Evolutionary conservation across 306 rosid genomes (phyloP), one percentile per base, ranked within the genome.

Genomic region (Castanea mollissima): DNA sequence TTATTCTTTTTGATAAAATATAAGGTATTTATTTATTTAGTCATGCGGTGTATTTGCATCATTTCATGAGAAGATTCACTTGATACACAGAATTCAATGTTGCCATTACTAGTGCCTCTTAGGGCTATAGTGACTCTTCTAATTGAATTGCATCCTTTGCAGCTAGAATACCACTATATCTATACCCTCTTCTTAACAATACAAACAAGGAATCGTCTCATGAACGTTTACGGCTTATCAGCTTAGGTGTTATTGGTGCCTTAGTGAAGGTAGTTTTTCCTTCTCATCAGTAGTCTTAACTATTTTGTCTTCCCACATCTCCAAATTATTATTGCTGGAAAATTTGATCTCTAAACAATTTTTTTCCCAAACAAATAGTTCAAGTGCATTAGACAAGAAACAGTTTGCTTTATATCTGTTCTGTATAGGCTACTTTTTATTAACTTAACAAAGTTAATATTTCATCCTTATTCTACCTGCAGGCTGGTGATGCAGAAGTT

Each of bases 191-290:
- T n/a, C 82, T 88, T 27, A 14, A 46, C 81, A 78, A 73, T 46
- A 31, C 25, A 49, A 67, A 31, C 70, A 59, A 19, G 59, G 84
- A 85, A 68, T 80, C 5, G 49, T 81, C 85, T 75, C 68, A 74
- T 68, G 91, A 82, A 69, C 76, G 32, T 77, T 77, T 88, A n/a
- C 83, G 91, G 76, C 73, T 85, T 44, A 78, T 76, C 5, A 80
- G 84, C 87, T 85, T 88, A 69, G 87, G 85, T 51, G 89, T 85
- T 38, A 67, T 88, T 68, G 87, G 87, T 62, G 79, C 91, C 76
- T 71, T 87, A 23, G 73, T 56, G 49, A 87, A 87, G 90, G 90
- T 82, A 87, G 58, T 34, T 41, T 38, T 71, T 71, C 14, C 44
- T 74, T 69, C 69, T 34, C 41, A 16, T 77, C 44, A 8, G 49